Evolutionary conservation across 2,329 filamentous ascomycete genomes (phyloP), one percentile per base, ranked within the genome.

Genomic region (Cylindrodendrum hubeiense): DNA sequence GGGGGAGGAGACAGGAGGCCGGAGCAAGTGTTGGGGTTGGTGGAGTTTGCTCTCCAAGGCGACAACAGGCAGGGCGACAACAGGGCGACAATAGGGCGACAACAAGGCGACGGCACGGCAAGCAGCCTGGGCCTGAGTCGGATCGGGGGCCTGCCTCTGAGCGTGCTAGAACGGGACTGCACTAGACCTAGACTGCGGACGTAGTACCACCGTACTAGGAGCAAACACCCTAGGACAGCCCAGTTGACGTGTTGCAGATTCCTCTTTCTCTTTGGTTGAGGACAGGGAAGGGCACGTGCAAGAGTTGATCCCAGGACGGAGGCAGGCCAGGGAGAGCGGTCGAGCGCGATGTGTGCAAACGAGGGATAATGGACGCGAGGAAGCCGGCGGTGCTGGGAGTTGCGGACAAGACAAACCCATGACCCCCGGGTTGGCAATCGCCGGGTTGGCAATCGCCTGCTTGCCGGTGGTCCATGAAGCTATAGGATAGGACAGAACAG

Each of bases 201-300:
- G 3, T 24, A 21, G 43, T 22, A 21, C 6, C n/a, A 26, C 43
- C 43, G 24, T 51, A 24, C 49, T 41, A 34, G 59, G 33, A 34
- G 34, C 26, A 43, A 30, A 44, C 33, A 15, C 37, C 49, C 59
- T 30, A 50, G 26, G 59, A 47, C 43, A 54, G 49, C 33, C 50
- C 51, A 26, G 58, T 34, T 61, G 50, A 37, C 43, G 50, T 55
- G 44, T 52, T 49, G 52, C 51, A 49, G 59, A 62, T 51, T 41
- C 41, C n/a, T n/a, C n/a, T n/a, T n/a, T 19, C 21, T 46, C 33
- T 28, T 28, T 28, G 24, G 37, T 55, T 37, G 52, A 51, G 37
- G 51, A 52, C 34, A 44, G 51, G 59, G 55, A 49, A 56, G 37
- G 19, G 52, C 59, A 62, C 59, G 59, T 62, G 51, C 28, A 55